A percentile compares a stretch with the other conserved stretches of the same genome.
phyloP scores from a whole-genome alignment of 1,284 basidiomycete species.

The Melampsora americana region DNA sequence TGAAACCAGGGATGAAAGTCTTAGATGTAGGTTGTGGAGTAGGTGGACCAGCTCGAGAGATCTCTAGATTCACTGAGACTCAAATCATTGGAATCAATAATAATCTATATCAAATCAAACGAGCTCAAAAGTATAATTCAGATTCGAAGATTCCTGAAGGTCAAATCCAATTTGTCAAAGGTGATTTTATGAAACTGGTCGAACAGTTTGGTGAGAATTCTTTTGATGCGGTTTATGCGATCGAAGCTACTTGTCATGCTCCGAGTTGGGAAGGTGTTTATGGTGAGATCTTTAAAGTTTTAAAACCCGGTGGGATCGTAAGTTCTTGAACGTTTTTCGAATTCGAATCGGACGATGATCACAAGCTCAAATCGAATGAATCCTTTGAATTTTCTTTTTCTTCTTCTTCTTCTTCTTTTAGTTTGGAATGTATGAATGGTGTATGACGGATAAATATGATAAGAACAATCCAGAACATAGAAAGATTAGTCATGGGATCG shows the following conservation, averaged over 20 bases:
- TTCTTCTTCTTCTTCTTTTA: constrained; percentile 52
- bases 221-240: constrained; percentile 97
- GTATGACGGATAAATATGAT: constrained; percentile 95
- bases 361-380: too few relatives aligned
- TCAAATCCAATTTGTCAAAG: constrained; percentile 78
- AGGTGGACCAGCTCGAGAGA: constrained; percentile 93
- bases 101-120: constrained; percentile 89
- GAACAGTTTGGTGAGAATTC: constrained; percentile 89
- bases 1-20: constrained; percentile 86
- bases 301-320: constrained; percentile 94
- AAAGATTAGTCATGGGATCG: constrained; percentile 72
- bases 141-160: constrained; percentile 69
- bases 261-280: constrained; percentile 95
- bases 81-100: constrained; percentile 89
- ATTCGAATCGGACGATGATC: too few relatives aligned
- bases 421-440: constrained; percentile 99
- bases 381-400: neutral
- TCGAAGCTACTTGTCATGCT: constrained; percentile 96
- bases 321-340: too few relatives aligned
- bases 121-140: constrained; percentile 79
- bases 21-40: constrained; percentile 98
- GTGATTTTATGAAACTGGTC: constrained; percentile 91
- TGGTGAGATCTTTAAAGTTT: constrained; percentile 83
- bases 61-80: constrained; percentile 83
- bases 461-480: constrained; percentile 82